A percentile compares a stretch with the other conserved stretches of the same genome.
phyloP scores from a whole-genome alignment of 768 basidiomycete species.

The Macrocybe gigantea region DNA sequence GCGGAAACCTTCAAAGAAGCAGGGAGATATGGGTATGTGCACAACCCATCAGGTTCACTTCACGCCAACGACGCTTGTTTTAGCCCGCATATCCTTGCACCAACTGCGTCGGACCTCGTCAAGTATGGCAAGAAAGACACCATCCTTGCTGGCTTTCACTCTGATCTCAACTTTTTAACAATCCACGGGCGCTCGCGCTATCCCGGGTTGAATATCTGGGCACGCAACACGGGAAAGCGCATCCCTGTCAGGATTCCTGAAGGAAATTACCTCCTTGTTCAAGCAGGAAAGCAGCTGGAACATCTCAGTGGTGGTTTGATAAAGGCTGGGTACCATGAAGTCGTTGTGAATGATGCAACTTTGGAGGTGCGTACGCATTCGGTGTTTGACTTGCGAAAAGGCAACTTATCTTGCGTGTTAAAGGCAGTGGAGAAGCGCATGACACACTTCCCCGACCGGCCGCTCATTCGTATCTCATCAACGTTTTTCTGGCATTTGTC shows the following conservation, averaged over 20 bases:
- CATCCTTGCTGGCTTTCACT: slow-evolving; percentile 92
- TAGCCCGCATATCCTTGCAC: slow-evolving; percentile 81
- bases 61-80: slow-evolving; percentile 1
- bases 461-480: slow-evolving; percentile 90
- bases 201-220: slow-evolving; percentile 92
- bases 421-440: slow-evolving; percentile 64
- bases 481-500: slow-evolving; percentile 96
- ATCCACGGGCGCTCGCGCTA: slow-evolving; percentile 84
- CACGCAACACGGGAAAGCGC: slow-evolving; percentile 86
- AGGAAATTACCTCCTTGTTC: slow-evolving; percentile 80
- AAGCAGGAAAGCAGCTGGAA: slow-evolving; percentile 95
- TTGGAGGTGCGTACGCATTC: slow-evolving; percentile 42
- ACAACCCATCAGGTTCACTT: neutral
- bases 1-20: slow-evolving; percentile 69
- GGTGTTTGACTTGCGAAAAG: neutral
- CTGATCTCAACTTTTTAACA: slow-evolving; percentile 91
- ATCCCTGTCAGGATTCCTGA: slow-evolving; percentile 83
- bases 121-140: slow-evolving; percentile 77
- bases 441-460: slow-evolving; percentile 60
- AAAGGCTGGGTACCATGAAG: slow-evolving; percentile 93
- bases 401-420: neutral
- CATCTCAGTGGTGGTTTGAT: slow-evolving; percentile 80
- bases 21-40: slow-evolving; percentile 73
- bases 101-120: slow-evolving; percentile 85
- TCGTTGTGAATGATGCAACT: slow-evolving; percentile 82